phyloP scores from a whole-genome alignment of 2,329 filamentous ascomycete species.

The Davidsoniella eucalypti region DNA sequence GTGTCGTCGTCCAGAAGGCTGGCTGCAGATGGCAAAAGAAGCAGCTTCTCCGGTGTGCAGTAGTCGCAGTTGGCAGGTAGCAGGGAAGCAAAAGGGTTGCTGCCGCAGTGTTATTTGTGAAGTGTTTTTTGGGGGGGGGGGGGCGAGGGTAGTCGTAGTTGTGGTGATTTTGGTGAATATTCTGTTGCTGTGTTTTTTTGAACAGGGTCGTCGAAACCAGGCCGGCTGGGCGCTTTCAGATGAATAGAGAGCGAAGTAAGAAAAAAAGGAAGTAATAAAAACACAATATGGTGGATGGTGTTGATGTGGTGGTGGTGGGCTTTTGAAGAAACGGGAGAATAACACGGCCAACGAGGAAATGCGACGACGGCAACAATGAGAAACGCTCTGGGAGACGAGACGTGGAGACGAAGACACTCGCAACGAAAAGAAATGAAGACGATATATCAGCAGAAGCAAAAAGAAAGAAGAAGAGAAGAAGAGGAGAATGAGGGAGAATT shows the following conservation, averaged over 20 bases:
- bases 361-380: background rate
- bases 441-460: background rate
- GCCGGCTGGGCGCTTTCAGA: conserved; percentile 11
- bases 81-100: too few relatives aligned
- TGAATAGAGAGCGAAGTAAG: conserved; percentile 4
- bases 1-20: too few relatives aligned
- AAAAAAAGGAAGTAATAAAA: background rate
- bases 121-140: background rate
- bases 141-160: background rate
- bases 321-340: background rate
- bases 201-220: conserved; percentile 8
- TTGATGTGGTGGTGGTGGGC: background rate
- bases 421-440: conserved; percentile 10
- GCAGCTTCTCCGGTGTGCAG: background rate
- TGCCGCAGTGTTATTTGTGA: background rate
- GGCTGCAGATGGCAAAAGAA: background rate
- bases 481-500: background rate
- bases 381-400: background rate
- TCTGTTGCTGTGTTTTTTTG: background rate
- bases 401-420: background rate
- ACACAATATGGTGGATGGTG: background rate
- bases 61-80: background rate
- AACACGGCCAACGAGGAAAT: background rate
- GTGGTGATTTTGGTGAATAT: too few relatives aligned
- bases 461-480: background rate